Evolutionary conservation across 805 yeast species (phyloP).

Genomic region (Ogataea ganodermae): DNA sequence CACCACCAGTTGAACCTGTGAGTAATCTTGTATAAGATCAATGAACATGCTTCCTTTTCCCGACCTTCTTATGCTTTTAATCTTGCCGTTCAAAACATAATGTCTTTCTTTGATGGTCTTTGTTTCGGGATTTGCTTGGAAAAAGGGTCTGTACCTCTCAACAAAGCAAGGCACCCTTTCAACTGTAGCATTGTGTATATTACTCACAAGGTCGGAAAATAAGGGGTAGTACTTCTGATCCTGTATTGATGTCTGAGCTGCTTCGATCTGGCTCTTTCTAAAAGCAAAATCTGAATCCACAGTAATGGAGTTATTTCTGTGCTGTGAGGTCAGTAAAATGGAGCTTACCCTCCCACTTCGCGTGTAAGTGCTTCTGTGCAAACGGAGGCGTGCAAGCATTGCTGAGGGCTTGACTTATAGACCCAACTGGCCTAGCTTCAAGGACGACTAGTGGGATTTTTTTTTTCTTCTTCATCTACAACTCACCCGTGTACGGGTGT

Average conservation of each 20-base stretch:
- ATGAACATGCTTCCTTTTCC: slow-evolving; percentile 71
- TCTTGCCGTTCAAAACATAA: slow-evolving; percentile 53
- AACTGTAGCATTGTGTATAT: slow-evolving; percentile 3
- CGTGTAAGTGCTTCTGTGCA: no score
- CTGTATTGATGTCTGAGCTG: slow-evolving; percentile 18
- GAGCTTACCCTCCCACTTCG: no score
- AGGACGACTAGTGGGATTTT: no score
- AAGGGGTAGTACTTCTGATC: slow-evolving; percentile 31
- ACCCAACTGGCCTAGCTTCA: no score
- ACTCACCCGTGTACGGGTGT: neutral
- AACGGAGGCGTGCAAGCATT: no score
- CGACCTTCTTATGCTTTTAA: slow-evolving; percentile 57
- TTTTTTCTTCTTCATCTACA: neutral
- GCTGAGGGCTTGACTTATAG: no score
- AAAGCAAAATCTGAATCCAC: slow-evolving; percentile 38
- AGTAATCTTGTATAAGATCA: slow-evolving; percentile 64
- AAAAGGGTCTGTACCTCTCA: slow-evolving; percentile 30
- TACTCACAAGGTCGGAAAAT: slow-evolving; percentile 11
- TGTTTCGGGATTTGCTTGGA: slow-evolving; percentile 24
- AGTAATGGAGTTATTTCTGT: slow-evolving; percentile 13
- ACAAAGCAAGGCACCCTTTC: slow-evolving; percentile 45
- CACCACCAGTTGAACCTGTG: slow-evolving; percentile 61
- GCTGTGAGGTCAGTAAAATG: no score
- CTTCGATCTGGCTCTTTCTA: slow-evolving; percentile 26
- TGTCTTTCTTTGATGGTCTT: slow-evolving; percentile 24